Base-by-base conservation (phyloP, 1,139 yeast species). In the Diutina catenulata region DNA sequence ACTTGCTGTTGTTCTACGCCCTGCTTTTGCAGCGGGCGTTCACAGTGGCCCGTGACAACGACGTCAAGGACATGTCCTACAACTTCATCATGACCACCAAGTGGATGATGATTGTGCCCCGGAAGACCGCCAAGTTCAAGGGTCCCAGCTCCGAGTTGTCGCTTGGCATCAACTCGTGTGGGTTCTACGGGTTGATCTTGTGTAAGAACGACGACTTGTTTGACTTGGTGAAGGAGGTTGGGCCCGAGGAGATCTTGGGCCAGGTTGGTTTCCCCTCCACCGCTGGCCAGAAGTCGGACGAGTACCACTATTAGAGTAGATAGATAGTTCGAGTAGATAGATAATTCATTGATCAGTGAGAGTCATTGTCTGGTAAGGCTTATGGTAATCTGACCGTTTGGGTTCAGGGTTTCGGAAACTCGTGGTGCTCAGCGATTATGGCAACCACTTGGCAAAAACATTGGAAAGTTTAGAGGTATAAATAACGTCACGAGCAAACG, bases 61-160 rank as follows among this genome's bases (percentile, higher is more conserved):
- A 62, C 13, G 53, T 57, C 2, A 38, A 42, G 3, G 62, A 62
- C 33, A 59, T 76, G 25, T 80, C 93, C 23, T 88, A 84, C 59
- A 91, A 91, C 52, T 74, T 88, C 29, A 59, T 86, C 37, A 74
- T 88, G 69, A 86, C 94, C 29, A 75, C 77, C 40, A 69, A 76
- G 39, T 88, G 91, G 81, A 73, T 88, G 61, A 73, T 87, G 73
- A 57, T 83, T 32, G 80, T 87, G n/a, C 97, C 97, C 20, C 72
- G 97, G 49, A 65, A 79, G 2, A 38, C 38, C 9, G 63, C 64
- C 3, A 54, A 52, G 36, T 63, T 57, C 40, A 57, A 60, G 37
- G 56, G 59, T 32, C 11, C 20, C 7, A n/a, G n/a, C n/a, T n/a
- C n/a, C n/a, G n/a, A n/a, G n/a, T 62, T 60, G 18, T 6, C 7